Evolutionary conservation across 1,284 basidiomycete species (phyloP).

Genomic region (Golubevia sp.): DNA sequence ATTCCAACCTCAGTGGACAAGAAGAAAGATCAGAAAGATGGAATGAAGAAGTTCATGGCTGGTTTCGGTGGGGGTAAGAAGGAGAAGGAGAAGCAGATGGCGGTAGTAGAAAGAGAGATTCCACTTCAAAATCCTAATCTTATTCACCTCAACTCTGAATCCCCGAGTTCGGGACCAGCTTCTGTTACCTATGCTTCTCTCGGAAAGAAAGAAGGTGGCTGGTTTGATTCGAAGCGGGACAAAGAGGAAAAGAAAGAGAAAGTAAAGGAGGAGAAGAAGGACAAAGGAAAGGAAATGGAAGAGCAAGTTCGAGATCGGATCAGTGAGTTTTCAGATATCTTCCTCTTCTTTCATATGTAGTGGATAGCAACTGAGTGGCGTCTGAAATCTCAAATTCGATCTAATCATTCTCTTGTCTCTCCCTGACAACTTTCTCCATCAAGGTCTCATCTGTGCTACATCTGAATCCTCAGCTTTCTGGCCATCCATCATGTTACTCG

Average conservation of each 20-base stretch:
- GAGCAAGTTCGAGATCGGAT: neutral
- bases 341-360: neutral
- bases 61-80: neutral
- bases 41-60: neutral
- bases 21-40: neutral
- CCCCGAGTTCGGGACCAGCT: too few relatives aligned
- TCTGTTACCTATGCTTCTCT: too few relatives aligned
- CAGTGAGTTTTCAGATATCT: neutral
- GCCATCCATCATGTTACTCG: slow-evolving; percentile 26
- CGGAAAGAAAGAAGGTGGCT: too few relatives aligned
- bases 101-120: neutral
- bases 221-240: neutral
- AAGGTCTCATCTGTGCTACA: slow-evolving; percentile 25
- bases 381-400: too few relatives aligned
- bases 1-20: neutral
- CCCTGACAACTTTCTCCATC: slow-evolving; percentile 9
- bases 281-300: neutral
- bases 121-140: neutral
- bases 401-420: slow-evolving; percentile 3
- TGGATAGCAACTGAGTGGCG: neutral
- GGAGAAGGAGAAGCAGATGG: neutral
- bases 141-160: neutral
- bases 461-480: slow-evolving; percentile 23
- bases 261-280: neutral
- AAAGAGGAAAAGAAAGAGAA: neutral